Evolutionary conservation across 345 rosid genomes (phyloP).

Genomic region (Pistacia atlantica): DNA sequence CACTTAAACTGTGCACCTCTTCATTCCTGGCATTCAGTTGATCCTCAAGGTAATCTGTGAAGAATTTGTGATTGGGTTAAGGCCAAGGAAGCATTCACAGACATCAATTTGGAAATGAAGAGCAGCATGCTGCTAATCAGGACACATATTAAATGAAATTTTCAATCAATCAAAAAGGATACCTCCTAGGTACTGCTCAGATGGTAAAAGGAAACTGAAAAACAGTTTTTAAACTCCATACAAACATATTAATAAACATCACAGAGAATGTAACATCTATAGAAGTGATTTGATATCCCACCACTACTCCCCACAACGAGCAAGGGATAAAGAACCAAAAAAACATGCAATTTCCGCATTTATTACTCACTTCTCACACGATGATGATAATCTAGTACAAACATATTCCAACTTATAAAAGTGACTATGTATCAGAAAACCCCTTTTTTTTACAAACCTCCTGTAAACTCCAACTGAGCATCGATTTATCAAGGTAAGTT

Average conservation of each 20-base stretch:
- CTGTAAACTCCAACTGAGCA: not conserved
- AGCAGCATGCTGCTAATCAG: not conserved
- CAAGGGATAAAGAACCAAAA: not conserved
- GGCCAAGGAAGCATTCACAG: constrained; percentile 4
- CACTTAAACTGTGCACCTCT: constrained; percentile 56
- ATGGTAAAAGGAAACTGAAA: not conserved
- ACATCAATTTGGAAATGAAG: not conserved
- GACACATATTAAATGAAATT: not conserved
- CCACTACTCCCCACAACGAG: not conserved
- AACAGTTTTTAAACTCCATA: not conserved
- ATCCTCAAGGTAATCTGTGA: constrained; percentile 81
- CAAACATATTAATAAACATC: constrained; percentile 10
- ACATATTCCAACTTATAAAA: not conserved
- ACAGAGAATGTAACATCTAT: not conserved
- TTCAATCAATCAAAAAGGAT: constrained; percentile 3
- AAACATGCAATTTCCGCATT: not conserved
- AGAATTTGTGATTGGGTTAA: constrained; percentile 15
- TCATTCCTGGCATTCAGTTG: constrained; percentile 63
- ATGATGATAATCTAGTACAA: not conserved
- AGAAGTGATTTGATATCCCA: not conserved
- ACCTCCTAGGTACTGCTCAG: not conserved
- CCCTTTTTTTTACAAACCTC: not conserved
- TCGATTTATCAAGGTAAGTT: not conserved
- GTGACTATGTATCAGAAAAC: not conserved
- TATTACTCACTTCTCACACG: not conserved